These are phyloP conservation scores for Oenanthe sinensis DNA, from an alignment of 129 eudicot genomes.

Conservation along the genomic window DNA sequence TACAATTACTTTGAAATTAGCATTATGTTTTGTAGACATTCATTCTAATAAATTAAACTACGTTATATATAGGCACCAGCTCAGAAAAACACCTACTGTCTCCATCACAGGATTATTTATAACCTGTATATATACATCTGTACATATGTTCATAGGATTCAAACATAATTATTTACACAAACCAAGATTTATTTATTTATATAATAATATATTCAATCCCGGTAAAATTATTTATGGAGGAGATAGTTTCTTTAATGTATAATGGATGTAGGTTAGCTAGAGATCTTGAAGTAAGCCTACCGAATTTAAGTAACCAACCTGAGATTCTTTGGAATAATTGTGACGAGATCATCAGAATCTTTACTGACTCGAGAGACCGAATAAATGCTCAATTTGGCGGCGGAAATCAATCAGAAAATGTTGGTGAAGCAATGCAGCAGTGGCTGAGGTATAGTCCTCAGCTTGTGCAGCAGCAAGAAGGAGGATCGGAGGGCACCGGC, in stretches of 20 bases:
- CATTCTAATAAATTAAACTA: background rate
- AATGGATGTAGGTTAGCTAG: constrained; percentile 54
- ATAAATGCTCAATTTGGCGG: constrained; percentile 19
- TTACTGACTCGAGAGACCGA: constrained; percentile 35
- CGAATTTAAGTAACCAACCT: constrained; percentile 44
- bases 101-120: background rate
- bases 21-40: background rate
- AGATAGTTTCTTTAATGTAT: constrained; percentile 30
- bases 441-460: constrained; percentile 32
- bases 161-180: background rate
- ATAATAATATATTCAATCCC: background rate
- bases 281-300: constrained; percentile 49
- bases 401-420: constrained; percentile 17
- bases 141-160: background rate
- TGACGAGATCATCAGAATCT: constrained; percentile 48
- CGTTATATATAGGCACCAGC: background rate
- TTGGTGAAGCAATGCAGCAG: constrained; percentile 29
- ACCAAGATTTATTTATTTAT: background rate
- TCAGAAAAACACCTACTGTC: constrained; percentile 2
- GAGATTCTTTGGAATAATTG: constrained; percentile 31
- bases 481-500: background rate
- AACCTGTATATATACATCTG: background rate
- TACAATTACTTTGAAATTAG: constrained; percentile 55
- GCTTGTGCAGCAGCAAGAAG: constrained; percentile 13
- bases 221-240: constrained; percentile 33